Percentiles rank a stretch among this genome's conserved stretches.
Evolutionary conservation across 768 basidiomycete species (phyloP).

Genomic region (Boletus patriciae): DNA sequence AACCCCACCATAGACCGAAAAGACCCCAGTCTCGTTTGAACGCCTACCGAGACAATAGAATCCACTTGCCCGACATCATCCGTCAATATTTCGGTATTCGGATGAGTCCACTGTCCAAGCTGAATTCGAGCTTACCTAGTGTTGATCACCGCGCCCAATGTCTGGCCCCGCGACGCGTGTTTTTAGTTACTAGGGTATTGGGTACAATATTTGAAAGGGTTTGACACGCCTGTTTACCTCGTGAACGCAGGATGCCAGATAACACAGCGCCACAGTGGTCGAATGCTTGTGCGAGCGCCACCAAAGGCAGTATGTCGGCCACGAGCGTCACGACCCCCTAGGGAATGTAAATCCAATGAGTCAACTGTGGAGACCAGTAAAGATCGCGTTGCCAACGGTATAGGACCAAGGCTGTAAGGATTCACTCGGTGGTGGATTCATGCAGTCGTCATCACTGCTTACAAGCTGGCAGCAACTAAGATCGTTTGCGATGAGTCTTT

Average conservation of each 20-base stretch:
- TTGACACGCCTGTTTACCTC: slow-evolving; percentile 64
- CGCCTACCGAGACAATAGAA: slow-evolving; percentile 79
- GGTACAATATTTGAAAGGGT: background rate
- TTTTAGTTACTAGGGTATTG: background rate
- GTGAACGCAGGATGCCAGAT: slow-evolving; percentile 77
- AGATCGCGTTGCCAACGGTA: slow-evolving; percentile 83
- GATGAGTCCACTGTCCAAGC: too few species aligned
- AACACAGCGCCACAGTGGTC: slow-evolving; percentile 74
- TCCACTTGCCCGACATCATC: slow-evolving; percentile 35
- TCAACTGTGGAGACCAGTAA: slow-evolving; percentile 72
- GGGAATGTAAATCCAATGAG: background rate
- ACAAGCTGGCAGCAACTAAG: slow-evolving; percentile 55
- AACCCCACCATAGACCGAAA: slow-evolving; percentile 81
- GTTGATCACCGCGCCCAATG: slow-evolving; percentile 78
- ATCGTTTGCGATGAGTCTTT: slow-evolving; percentile 2
- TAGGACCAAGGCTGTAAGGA: slow-evolving; percentile 66
- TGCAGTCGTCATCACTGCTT: slow-evolving; percentile 13
- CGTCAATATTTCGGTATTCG: background rate
- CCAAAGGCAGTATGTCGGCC: slow-evolving; percentile 66
- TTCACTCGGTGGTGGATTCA: slow-evolving; percentile 15
- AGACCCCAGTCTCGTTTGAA: slow-evolving; percentile 62
- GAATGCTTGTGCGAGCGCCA: slow-evolving; percentile 79
- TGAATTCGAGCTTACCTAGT: slow-evolving; percentile 47
- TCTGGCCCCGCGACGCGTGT: slow-evolving; percentile 36
- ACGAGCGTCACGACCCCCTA: slow-evolving; percentile 36